Conservation (phyloP, 495 filamentous ascomycete species). For the Podospora australis region DNA sequence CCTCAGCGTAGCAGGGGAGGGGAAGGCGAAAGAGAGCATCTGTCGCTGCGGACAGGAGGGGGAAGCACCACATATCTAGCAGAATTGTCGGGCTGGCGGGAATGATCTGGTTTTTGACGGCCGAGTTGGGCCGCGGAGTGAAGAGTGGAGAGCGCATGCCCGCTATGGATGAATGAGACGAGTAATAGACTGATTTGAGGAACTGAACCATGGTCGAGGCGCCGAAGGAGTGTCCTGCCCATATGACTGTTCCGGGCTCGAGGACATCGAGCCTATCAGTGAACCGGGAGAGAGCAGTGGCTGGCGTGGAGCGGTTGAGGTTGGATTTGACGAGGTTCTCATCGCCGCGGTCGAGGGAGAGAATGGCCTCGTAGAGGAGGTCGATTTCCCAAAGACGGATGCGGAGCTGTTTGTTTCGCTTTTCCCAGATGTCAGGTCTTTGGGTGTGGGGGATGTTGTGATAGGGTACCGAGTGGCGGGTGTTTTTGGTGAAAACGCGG, state of each 20-base stretch:
- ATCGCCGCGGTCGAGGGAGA: slow-evolving; percentile 52
- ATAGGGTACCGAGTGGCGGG: slow-evolving; percentile 39
- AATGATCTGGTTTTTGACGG: slow-evolving; percentile 56
- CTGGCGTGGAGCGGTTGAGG: slow-evolving; percentile 39
- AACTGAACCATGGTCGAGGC: slow-evolving; percentile 64
- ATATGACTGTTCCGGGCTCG: slow-evolving; percentile 62
- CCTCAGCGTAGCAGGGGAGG: slow-evolving; percentile 53
- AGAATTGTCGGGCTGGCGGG: slow-evolving; percentile 52
- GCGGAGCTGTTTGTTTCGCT: slow-evolving; percentile 58
- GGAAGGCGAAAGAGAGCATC: slow-evolving; percentile 55
- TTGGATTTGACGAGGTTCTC: slow-evolving; percentile 28
- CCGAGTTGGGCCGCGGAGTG: slow-evolving; percentile 39
- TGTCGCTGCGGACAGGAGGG: slow-evolving; percentile 50
- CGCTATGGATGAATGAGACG: slow-evolving; percentile 20
- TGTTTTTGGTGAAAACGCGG: slow-evolving; percentile 26
- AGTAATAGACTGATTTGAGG: slow-evolving; percentile 64
- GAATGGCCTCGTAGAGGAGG: slow-evolving; percentile 54
- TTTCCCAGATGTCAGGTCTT: slow-evolving; percentile 49
- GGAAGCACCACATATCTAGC: slow-evolving; percentile 70
- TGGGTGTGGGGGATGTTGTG: slow-evolving; percentile 45
- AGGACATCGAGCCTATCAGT: slow-evolving; percentile 52
- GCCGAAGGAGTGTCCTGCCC: slow-evolving; percentile 71
- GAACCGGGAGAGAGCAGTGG: slow-evolving; percentile 45
- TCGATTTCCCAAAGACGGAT: slow-evolving; percentile 69
- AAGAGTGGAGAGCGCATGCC: slow-evolving; percentile 35